Conservation (phyloP, 2,329 filamentous ascomycete genomes). For the Lachnellula willkommii region DNA sequence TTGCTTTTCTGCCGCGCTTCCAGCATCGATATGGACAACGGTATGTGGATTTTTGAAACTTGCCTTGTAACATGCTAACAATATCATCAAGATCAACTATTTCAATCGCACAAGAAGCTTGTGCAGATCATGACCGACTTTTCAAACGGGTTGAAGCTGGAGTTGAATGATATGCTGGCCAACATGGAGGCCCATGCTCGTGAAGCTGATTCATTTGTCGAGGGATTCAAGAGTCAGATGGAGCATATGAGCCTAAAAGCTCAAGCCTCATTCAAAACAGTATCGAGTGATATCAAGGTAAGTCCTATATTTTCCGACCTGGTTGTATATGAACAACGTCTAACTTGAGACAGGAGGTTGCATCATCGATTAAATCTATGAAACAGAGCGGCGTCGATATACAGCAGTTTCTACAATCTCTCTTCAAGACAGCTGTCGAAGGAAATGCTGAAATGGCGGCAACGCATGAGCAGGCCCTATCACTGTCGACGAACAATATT, state of each 20-base stretch:
- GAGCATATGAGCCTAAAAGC: constrained; percentile 21
- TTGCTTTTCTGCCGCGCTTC: constrained; percentile 57
- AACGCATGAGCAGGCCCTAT: constrained; percentile 25
- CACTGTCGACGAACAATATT: constrained; percentile 16
- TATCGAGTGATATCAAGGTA: constrained; percentile 21
- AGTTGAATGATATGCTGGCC: constrained; percentile 20
- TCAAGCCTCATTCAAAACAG: constrained; percentile 19
- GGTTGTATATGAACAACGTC: neutral
- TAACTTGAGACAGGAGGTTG: constrained; percentile 14
- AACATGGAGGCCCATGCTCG: constrained; percentile 18
- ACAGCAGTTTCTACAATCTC: constrained; percentile 13
- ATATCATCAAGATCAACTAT: constrained; percentile 25
- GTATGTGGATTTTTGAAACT: constrained; percentile 23
- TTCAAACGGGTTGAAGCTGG: constrained; percentile 18
- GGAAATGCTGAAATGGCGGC: constrained; percentile 28
- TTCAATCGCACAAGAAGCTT: constrained; percentile 27
- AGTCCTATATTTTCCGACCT: neutral
- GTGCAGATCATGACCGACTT: constrained; percentile 27
- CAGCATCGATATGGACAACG: constrained; percentile 52
- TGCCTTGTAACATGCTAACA: constrained; percentile 11
- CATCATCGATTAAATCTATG: constrained; percentile 13
- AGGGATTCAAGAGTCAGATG: constrained; percentile 17
- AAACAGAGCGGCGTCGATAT: constrained; percentile 13
- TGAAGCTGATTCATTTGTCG: constrained; percentile 22
- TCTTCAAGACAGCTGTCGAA: constrained; percentile 15